Evolutionary conservation across 2,329 filamentous ascomycete species (phyloP).

Genomic region (Fusarium humuli): DNA sequence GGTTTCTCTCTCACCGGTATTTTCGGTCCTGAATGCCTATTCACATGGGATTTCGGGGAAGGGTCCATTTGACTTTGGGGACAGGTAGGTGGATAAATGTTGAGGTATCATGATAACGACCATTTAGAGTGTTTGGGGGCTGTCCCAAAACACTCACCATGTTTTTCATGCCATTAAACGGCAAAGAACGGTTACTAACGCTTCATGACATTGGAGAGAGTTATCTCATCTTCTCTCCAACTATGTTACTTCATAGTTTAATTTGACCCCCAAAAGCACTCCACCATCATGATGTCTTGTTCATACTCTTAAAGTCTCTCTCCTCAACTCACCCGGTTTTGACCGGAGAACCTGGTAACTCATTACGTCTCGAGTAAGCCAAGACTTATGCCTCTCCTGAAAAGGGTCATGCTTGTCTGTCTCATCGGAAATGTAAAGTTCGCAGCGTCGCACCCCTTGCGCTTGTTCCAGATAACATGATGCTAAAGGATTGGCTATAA

Average conservation of each 20-base stretch:
- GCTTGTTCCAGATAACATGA: conserved; percentile 2
- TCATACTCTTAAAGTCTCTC: conserved; percentile 4
- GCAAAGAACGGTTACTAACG: conserved; percentile 30
- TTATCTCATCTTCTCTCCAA: not conserved
- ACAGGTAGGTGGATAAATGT: not conserved
- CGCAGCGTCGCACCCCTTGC: conserved; percentile 5
- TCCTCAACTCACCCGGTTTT: conserved; percentile 20
- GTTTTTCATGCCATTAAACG: conserved; percentile 3
- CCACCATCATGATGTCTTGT: not conserved
- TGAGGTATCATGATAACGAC: not conserved
- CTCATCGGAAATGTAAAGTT: conserved; percentile 31
- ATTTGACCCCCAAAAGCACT: conserved; percentile 6
- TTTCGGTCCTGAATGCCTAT: conserved; percentile 1
- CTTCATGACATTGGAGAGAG: not conserved
- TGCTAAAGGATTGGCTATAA: conserved; percentile 14
- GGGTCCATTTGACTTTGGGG: not conserved
- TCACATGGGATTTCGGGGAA: not conserved
- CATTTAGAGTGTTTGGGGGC: conserved; percentile 22
- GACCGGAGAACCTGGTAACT: not conserved
- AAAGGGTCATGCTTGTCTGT: not conserved
- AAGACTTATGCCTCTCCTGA: conserved; percentile 1
- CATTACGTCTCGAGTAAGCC: not conserved
- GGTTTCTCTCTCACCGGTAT: not conserved
- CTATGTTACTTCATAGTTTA: not conserved
- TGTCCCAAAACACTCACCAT: not conserved